Percentiles rank a stretch among this genome's conserved stretches.
phyloP scores from a whole-genome alignment of 345 rosid species.

The Populus tremula region DNA sequence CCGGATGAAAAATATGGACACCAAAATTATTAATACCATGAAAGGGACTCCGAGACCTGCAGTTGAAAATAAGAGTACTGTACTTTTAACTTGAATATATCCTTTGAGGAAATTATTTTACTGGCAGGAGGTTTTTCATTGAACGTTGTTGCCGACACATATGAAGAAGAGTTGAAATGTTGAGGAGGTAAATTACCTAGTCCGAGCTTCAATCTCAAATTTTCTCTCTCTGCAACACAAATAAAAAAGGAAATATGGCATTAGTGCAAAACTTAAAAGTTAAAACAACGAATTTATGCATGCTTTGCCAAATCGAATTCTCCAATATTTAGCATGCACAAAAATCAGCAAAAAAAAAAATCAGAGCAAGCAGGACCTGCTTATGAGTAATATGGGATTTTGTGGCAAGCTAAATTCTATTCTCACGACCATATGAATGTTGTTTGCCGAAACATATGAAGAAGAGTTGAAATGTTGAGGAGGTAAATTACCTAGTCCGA shows the following conservation, averaged over 20 bases:
- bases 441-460: neutral
- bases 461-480: neutral
- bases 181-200: slow-evolving; percentile 22
- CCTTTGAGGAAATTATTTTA: neutral
- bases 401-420: too few species aligned
- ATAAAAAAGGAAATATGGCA: neutral
- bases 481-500: slow-evolving; percentile 29
- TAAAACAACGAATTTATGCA: too few species aligned
- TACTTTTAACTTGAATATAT: neutral
- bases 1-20: slow-evolving; percentile 12
- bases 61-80: slow-evolving; percentile 9
- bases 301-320: too few species aligned
- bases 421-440: too few species aligned
- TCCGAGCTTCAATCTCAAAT: slow-evolving; percentile 6
- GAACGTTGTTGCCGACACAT: neutral
- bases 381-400: too few species aligned
- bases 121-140: neutral
- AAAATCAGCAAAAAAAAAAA: too few species aligned
- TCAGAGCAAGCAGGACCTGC: too few species aligned
- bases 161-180: neutral
- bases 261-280: neutral
- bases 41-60: slow-evolving; percentile 40
- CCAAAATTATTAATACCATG: slow-evolving; percentile 13
- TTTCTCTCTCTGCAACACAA: slow-evolving; percentile 12
- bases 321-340: too few species aligned